These are phyloP conservation scores for Populus hybrid DNA, from an alignment of 441 rosid species.

Conservation along the genomic window DNA sequence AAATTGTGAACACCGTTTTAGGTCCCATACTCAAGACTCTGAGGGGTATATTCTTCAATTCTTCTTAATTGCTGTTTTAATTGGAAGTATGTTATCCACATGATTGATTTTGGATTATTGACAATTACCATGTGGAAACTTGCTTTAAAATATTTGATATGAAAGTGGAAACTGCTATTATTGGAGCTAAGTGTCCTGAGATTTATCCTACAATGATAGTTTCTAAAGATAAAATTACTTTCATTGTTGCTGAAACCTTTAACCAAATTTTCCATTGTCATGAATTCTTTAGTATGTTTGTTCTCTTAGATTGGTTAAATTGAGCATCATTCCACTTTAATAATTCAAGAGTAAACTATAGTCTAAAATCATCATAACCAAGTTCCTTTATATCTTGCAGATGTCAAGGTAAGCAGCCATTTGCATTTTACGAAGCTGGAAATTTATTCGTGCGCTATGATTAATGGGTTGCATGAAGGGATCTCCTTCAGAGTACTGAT, in stretches of 20 bases:
- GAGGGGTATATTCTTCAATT: conserved; percentile 61
- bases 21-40: conserved; percentile 67
- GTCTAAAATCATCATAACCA: background rate
- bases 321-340: background rate
- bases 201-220: background rate
- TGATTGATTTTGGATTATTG: conserved; percentile 17
- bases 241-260: background rate
- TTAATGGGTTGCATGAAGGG: no score
- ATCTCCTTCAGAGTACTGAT: no score
- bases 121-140: background rate
- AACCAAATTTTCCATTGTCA: background rate
- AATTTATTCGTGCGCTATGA: no score
- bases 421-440: no score
- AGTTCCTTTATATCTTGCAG: conserved; percentile 21
- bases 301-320: background rate
- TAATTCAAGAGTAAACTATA: background rate
- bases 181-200: background rate
- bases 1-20: conserved; percentile 22
- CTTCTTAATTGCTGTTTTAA: conserved; percentile 7
- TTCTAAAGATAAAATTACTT: background rate
- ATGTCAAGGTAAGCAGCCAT: no score
- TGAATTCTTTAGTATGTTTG: background rate
- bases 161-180: background rate
- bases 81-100: conserved; percentile 11
- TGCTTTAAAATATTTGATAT: background rate